A percentile compares a stretch with the other conserved stretches of the same genome.
These are phyloP conservation scores for Tillandsia fasciculata DNA, from an alignment of 176 grass and related monocot genomes.

Conservation along the genomic window DNA sequence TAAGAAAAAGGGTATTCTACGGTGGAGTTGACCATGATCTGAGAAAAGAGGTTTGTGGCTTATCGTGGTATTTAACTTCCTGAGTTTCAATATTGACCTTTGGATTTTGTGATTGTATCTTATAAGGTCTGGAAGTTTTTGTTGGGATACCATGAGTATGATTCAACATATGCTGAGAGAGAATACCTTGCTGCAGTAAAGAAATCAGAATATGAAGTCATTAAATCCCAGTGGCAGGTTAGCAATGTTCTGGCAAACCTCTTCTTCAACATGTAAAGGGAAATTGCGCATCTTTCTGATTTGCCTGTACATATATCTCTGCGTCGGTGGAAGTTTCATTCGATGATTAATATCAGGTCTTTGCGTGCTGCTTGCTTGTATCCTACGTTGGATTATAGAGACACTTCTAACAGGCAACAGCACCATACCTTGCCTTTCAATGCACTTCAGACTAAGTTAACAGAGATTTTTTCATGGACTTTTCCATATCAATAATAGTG, in stretches of 20 bases:
- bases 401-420: no score
- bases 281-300: not conserved
- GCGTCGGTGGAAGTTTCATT: no score
- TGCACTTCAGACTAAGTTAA: no score
- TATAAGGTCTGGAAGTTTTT: slow-evolving; percentile 94
- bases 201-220: slow-evolving; percentile 69
- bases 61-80: not conserved
- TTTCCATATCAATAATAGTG: no score
- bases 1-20: slow-evolving; percentile 86
- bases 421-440: no score
- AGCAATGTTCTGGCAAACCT: slow-evolving; percentile 9
- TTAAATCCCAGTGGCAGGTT: slow-evolving; percentile 98
- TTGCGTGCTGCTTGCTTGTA: no score
- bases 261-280: not conserved
- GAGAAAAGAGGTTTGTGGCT: slow-evolving; percentile 70
- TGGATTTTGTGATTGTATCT: not conserved
- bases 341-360: no score
- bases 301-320: no score
- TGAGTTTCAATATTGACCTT: not conserved
- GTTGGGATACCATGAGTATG: slow-evolving; percentile 87
- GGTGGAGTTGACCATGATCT: slow-evolving; percentile 79
- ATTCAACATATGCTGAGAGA: slow-evolving; percentile 96
- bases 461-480: no score
- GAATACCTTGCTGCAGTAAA: slow-evolving; percentile 65
- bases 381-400: no score